Evolutionary conservation across 768 basidiomycete genomes (phyloP), one percentile per base, ranked within the genome.

Genomic region (Trametes maxima): DNA sequence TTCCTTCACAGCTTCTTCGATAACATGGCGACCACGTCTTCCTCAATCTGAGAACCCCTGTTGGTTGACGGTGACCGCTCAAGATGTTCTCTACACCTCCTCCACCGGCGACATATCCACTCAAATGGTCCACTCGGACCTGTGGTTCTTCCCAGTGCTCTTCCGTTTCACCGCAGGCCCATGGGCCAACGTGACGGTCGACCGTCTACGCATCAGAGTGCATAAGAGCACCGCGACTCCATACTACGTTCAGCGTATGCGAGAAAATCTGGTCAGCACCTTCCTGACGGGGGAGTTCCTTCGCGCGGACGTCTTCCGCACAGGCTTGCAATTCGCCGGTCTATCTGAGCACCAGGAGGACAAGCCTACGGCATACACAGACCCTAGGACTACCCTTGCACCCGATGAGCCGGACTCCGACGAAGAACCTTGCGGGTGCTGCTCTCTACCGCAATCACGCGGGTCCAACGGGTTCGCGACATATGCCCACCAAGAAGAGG

Each of bases 61-160:
- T n/a, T 78, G 75, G 69, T 54, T 73, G 14, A 71, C 75, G 8
- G 54, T 77, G 44, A 65, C 61, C 14, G 60, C 69, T 19, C 21
- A 69, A 21, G 66, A 71, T 43, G 70, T 75, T 43, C 67, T 75
- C 37, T 78, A 76, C 65, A 65, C 63, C 45, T 76, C 77, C 46
- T 36, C 59, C 5, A 63, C 66, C 17, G 69, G 60, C 49, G 59
- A 70, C 61, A 51, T 73, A 36, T 67, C 70, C 36, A 48, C 73
- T 13, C 48, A 62, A 5, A 39, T 46, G 14, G 17, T 75, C 11
- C 52, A 69, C 22, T 68, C 70, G n/a, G n/a, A n/a, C 19, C 49
- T 78, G 28, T 78, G 75, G 71, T 62, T 81, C 57, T 76, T 79
- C 64, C 80, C 80, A 5, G 65, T 72, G 8, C 64, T 75, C 49